These are phyloP conservation scores for Pseudozyma sp. DNA, from an alignment of 1,284 basidiomycete species.

Conservation along the genomic window DNA sequence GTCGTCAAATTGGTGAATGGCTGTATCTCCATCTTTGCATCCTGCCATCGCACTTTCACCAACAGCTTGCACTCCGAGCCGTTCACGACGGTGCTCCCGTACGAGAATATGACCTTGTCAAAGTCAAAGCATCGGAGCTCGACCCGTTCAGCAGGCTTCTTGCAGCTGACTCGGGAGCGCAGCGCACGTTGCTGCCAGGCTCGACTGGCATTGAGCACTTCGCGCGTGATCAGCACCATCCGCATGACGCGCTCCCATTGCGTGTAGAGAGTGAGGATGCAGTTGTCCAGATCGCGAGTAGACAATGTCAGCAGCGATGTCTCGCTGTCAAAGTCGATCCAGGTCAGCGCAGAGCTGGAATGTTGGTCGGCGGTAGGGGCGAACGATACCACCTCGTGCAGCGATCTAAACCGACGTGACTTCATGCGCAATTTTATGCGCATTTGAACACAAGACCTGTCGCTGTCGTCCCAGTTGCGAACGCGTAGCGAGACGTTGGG, in stretches of 20 bases:
- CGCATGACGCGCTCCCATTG: constrained; percentile 91
- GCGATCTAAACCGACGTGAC: constrained; percentile 34
- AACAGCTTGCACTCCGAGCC: constrained; percentile 24
- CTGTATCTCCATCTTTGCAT: constrained; percentile 34
- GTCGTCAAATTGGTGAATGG: constrained; percentile 17
- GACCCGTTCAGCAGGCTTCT: constrained; percentile 28
- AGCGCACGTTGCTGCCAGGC: constrained; percentile 47
- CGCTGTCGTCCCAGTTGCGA: constrained; percentile 87
- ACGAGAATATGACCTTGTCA: constrained; percentile 71
- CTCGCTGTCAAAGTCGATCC: constrained; percentile 82
- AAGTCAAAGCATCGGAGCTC: constrained; percentile 26
- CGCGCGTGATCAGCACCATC: constrained; percentile 89
- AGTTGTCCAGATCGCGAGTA: constrained; percentile 84
- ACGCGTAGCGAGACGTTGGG: constrained; percentile 88
- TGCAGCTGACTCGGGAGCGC: constrained; percentile 25
- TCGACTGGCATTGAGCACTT: constrained; percentile 70
- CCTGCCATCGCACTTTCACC: constrained; percentile 49
- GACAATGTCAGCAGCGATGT: constrained; percentile 87
- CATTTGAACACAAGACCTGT: constrained; percentile 73
- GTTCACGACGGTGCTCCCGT: constrained; percentile 67
- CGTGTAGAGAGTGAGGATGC: constrained; percentile 85
- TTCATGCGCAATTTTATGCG: constrained; percentile 75
- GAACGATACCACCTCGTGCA: constrained; percentile 31
- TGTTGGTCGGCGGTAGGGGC: constrained; percentile 71
- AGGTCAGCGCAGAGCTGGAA: constrained; percentile 78